Conservation (phyloP, 2,329 filamentous ascomycete species). For the Emericellopsis atlantica region DNA sequence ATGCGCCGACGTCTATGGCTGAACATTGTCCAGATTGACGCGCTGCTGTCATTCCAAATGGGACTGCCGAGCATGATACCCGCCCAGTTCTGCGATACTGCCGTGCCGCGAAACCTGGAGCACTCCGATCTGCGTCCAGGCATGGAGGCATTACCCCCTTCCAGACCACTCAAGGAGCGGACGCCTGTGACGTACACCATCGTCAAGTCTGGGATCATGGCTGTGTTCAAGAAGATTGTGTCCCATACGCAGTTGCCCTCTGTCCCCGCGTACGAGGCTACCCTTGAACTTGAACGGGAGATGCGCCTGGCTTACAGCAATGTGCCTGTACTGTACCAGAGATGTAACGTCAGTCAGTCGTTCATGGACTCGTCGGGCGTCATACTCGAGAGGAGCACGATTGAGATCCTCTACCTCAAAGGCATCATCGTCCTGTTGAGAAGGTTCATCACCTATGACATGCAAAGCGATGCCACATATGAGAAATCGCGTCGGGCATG, state of each 20-base stretch:
- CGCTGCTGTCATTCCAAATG: constrained; percentile 30
- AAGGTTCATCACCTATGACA: constrained; percentile 32
- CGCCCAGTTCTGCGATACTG: constrained; percentile 3
- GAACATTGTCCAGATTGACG: constrained; percentile 28
- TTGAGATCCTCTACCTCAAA: constrained; percentile 40
- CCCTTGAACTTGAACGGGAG: constrained; percentile 30
- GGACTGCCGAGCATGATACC: constrained; percentile 33
- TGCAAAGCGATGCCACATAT: not conserved
- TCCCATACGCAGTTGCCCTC: not conserved
- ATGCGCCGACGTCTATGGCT: constrained; percentile 34
- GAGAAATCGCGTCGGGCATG: constrained; percentile 32
- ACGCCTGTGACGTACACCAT: constrained; percentile 37
- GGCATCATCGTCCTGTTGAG: constrained; percentile 41
- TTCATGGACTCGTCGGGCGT: constrained; percentile 31
- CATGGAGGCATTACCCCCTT: constrained; percentile 3
- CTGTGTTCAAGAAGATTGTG: constrained; percentile 34
- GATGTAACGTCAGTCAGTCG: constrained; percentile 31
- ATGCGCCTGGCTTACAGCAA: constrained; percentile 29
- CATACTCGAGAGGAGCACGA: constrained; percentile 38
- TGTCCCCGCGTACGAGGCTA: constrained; percentile 30
- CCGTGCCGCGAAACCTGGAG: constrained; percentile 3
- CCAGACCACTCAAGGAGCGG: constrained; percentile 3
- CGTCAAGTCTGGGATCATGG: constrained; percentile 32
- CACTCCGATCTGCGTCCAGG: constrained; percentile 3
- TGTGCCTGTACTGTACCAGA: constrained; percentile 34